A percentile compares a stretch with the other conserved stretches of the same genome.
These are phyloP conservation scores for Ophiocordyceps camponoti-rufipedis DNA, from an alignment of 2,329 filamentous ascomycete species.

Conservation along the genomic window DNA sequence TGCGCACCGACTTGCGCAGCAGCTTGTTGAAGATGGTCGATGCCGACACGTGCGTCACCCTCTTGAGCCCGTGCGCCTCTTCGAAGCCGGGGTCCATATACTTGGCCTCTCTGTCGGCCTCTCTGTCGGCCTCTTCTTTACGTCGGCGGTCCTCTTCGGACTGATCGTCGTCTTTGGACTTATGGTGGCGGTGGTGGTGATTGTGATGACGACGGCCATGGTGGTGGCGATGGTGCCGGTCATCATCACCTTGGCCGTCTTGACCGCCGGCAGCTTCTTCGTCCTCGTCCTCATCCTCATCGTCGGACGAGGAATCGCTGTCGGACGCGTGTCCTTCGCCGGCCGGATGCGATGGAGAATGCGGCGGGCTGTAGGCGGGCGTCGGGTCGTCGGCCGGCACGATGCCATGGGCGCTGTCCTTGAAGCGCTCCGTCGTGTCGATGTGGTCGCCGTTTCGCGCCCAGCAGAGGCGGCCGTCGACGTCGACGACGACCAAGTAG, in stretches of 20 bases:
- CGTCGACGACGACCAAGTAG: slow-evolving; percentile 64
- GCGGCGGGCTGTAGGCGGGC: slow-evolving; percentile 25
- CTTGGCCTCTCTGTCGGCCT: slow-evolving; percentile 41
- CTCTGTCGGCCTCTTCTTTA: slow-evolving; percentile 25
- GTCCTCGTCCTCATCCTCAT: background rate
- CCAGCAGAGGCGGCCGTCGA: slow-evolving; percentile 64
- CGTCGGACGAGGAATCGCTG: background rate
- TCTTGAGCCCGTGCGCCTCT: slow-evolving; percentile 34
- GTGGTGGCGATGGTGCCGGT: background rate
- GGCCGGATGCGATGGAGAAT: slow-evolving; percentile 1
- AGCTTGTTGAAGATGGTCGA: slow-evolving; percentile 63
- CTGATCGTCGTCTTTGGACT: too few species aligned
- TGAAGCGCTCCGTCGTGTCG: slow-evolving; percentile 57
- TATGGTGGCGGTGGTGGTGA: background rate
- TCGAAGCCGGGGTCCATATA: slow-evolving; percentile 48
- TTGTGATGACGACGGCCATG: background rate
- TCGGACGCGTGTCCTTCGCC: background rate
- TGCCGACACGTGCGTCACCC: slow-evolving; percentile 45
- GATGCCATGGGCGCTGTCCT: slow-evolving; percentile 62
- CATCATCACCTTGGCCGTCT: too few species aligned
- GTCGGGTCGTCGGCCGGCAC: slow-evolving; percentile 43
- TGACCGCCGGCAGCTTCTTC: too few species aligned
- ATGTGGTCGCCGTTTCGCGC: slow-evolving; percentile 65
- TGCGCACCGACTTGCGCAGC: slow-evolving; percentile 59
- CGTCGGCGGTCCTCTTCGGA: slow-evolving; percentile 5